phyloP scores from a whole-genome alignment of 2,329 filamentous ascomycete genomes.

The Nothophoma quercina region DNA sequence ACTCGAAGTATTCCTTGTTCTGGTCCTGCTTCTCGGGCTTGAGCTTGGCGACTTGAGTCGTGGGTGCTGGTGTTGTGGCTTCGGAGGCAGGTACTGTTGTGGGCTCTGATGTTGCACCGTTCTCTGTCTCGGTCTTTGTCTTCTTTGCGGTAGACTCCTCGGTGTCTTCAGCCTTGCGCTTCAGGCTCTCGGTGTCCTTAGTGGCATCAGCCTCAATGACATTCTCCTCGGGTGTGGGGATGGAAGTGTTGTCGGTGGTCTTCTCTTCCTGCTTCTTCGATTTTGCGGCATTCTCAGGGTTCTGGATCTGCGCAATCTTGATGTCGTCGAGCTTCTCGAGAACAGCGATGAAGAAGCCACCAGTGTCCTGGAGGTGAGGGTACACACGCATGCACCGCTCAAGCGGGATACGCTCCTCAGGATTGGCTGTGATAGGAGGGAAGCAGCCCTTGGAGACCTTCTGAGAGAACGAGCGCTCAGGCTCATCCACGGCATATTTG shows the following conservation, averaged over 20 bases:
- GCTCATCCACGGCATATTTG: conserved; percentile 63
- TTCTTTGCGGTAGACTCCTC: conserved; percentile 44
- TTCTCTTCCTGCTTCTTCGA: conserved; percentile 32
- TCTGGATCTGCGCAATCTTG: conserved; percentile 41
- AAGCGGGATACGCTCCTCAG: conserved; percentile 71
- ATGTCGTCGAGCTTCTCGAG: conserved; percentile 85
- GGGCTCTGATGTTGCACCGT: conserved; percentile 16
- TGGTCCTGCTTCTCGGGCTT: conserved; percentile 58
- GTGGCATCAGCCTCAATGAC: conserved; percentile 32
- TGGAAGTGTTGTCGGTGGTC: conserved; percentile 25
- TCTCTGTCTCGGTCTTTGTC: conserved; percentile 40
- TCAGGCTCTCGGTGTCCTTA: conserved; percentile 34
- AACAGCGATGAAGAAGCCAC: conserved; percentile 96
- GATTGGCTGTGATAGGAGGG: conserved; percentile 65
- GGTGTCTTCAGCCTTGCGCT: conserved; percentile 52
- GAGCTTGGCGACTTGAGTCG: conserved; percentile 40
- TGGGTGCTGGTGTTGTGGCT: conserved; percentile 16
- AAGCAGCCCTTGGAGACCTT: conserved; percentile 83
- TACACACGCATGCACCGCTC: conserved; percentile 94
- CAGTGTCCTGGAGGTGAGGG: conserved; percentile 93
- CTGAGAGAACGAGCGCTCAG: conserved; percentile 61
- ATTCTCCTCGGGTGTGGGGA: conserved; percentile 37
- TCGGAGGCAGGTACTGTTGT: conserved; percentile 26
- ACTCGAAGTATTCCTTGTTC: conserved; percentile 92
- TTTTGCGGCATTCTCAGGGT: conserved; percentile 36